Conservation (phyloP, 2,329 filamentous ascomycete genomes). For the Microcyclosporella mali region DNA sequence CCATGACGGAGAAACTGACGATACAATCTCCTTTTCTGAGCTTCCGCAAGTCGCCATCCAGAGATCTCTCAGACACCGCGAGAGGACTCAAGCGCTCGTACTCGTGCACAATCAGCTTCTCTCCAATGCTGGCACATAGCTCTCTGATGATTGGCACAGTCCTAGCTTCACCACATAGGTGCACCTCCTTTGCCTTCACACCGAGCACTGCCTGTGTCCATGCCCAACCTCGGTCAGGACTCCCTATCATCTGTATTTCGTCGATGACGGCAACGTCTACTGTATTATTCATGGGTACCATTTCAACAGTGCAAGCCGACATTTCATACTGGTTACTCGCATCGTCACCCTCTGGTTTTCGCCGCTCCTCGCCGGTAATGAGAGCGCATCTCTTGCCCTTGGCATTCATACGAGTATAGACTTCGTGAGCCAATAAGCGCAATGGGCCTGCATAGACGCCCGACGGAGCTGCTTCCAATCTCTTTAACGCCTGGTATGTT, state of each 20-base stretch:
- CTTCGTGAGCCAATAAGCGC: constrained; percentile 82
- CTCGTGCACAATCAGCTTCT: constrained; percentile 71
- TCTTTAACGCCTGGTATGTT: constrained; percentile 87
- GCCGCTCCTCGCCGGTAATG: constrained; percentile 84
- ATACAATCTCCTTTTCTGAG: constrained; percentile 86
- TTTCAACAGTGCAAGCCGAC: constrained; percentile 89
- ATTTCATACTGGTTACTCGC: constrained; percentile 47
- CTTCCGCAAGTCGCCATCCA: constrained; percentile 57
- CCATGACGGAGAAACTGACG: constrained; percentile 76
- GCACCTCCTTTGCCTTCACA: constrained; percentile 78
- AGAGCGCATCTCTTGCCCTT: constrained; percentile 72
- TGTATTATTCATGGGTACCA: constrained; percentile 58
- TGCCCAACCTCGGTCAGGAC: constrained; percentile 74
- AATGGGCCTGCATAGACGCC: constrained; percentile 91
- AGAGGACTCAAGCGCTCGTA: constrained; percentile 82
- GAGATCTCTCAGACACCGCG: constrained; percentile 55
- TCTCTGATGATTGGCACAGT: constrained; percentile 71
- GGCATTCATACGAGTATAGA: constrained; percentile 79
- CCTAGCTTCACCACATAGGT: constrained; percentile 86
- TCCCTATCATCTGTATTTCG: constrained; percentile 95
- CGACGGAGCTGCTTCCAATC: constrained; percentile 65
- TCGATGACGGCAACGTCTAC: constrained; percentile 92
- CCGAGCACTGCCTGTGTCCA: constrained; percentile 92
- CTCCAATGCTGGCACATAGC: constrained; percentile 71
- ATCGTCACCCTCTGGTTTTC: constrained; percentile 52